A percentile compares a stretch with the other conserved stretches of the same genome.
These are phyloP conservation scores for Neonothopanus nambi DNA, from an alignment of 1,284 basidiomycete species.

Conservation along the genomic window DNA sequence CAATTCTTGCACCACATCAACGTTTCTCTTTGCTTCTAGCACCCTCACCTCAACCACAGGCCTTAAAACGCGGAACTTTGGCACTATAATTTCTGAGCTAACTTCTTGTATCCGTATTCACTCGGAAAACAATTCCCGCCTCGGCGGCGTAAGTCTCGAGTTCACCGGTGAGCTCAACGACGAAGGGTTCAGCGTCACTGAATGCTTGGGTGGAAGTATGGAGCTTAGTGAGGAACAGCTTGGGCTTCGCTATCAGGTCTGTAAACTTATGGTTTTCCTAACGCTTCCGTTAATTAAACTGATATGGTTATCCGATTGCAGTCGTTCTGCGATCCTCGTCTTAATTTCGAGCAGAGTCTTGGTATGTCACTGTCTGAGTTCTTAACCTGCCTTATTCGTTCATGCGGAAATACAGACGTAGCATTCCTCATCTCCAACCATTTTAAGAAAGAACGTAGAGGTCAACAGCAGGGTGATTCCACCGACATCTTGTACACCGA, in stretches of 20 bases:
- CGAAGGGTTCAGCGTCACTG: conserved; percentile 90
- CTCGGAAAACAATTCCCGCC: conserved; percentile 62
- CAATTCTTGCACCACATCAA: neutral
- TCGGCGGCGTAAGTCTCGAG: conserved; percentile 96
- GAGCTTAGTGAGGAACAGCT: conserved; percentile 74
- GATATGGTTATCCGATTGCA: conserved; percentile 22
- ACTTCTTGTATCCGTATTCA: conserved; percentile 84
- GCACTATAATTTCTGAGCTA: conserved; percentile 89
- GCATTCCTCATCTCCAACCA: conserved; percentile 80
- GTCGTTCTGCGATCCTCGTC: conserved; percentile 81
- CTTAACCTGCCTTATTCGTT: conserved; percentile 4
- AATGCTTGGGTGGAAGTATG: conserved; percentile 84
- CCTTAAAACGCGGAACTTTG: conserved; percentile 89
- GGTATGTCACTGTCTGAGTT: conserved; percentile 42
- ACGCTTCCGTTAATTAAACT: conserved; percentile 3
- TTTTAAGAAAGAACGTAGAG: conserved; percentile 65
- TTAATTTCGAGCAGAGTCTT: conserved; percentile 83
- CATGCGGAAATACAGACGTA: conserved; percentile 49
- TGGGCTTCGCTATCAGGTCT: conserved; percentile 71
- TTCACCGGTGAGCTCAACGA: conserved; percentile 95
- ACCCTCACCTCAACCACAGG: conserved; percentile 78
- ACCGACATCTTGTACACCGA: conserved; percentile 37
- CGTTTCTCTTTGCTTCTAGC: conserved; percentile 39
- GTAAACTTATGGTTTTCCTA: conserved; percentile 17
- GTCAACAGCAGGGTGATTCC: conserved; percentile 25